A percentile compares a stretch with the other conserved stretches of the same genome.
These are phyloP conservation scores for Talaromyces pinophilus DNA, from an alignment of 2,329 filamentous ascomycete species.

Conservation along the genomic window DNA sequence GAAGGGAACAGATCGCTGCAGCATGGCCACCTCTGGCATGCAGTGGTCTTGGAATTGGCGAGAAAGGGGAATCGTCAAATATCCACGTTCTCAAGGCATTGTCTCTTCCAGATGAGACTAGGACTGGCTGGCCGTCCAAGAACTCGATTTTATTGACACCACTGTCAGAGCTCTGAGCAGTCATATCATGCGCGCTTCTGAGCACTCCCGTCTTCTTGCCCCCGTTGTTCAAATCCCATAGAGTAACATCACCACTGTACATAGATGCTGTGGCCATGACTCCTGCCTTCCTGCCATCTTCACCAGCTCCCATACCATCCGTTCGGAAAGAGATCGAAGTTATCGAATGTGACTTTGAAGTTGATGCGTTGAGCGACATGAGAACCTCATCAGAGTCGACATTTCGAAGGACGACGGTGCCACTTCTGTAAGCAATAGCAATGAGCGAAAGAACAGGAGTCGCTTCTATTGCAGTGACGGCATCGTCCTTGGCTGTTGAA, in stretches of 20 bases:
- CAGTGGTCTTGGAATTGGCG: constrained; percentile 77
- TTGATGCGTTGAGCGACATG: constrained; percentile 67
- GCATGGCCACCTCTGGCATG: constrained; percentile 88
- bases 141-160: constrained; percentile 90
- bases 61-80: constrained; percentile 89
- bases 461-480: constrained; percentile 84
- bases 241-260: constrained; percentile 80
- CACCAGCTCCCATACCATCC: constrained; percentile 82
- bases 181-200: constrained; percentile 75
- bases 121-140: constrained; percentile 80
- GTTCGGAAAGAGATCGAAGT: constrained; percentile 87
- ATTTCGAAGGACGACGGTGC: constrained; percentile 77
- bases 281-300: constrained; percentile 79
- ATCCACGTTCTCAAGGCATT: constrained; percentile 97
- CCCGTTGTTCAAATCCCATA: constrained; percentile 93
- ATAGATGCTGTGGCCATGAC: constrained; percentile 90
- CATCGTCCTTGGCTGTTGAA: constrained; percentile 68
- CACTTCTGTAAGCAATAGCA: constrained; percentile 82
- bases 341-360: constrained; percentile 62
- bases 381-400: constrained; percentile 74
- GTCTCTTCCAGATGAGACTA: constrained; percentile 87
- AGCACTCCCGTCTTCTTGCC: constrained; percentile 84
- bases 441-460: constrained; percentile 81
- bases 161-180: constrained; percentile 59
- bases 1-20: constrained; percentile 76